Percentiles rank a stretch among this genome's conserved stretches.
phyloP scores from a whole-genome alignment of 2,329 filamentous ascomycete species.

The Paecilomyces variotii region DNA sequence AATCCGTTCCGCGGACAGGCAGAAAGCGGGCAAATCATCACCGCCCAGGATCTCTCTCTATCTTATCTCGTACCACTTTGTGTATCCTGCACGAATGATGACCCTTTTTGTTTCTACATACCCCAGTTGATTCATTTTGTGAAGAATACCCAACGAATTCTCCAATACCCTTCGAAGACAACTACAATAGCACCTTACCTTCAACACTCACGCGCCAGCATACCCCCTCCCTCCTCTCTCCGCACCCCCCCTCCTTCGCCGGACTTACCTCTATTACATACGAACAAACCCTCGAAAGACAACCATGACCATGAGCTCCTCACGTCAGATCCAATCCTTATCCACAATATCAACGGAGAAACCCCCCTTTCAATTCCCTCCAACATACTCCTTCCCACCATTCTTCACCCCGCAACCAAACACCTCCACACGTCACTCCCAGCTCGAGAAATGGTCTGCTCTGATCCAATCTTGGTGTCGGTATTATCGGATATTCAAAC shows the following conservation, averaged over 20 bases:
- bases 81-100: neutral
- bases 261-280: neutral
- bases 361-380: constrained; percentile 31
- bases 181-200: neutral
- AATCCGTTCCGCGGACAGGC: neutral
- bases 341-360: constrained; percentile 8
- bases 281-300: neutral
- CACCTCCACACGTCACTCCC: constrained; percentile 34
- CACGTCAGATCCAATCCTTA: neutral
- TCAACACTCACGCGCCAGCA: neutral
- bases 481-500: constrained; percentile 65
- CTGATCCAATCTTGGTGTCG: constrained; percentile 79
- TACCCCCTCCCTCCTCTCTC: neutral
- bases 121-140: neutral
- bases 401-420: constrained; percentile 44
- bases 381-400: constrained; percentile 45
- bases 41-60: neutral
- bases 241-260: no score
- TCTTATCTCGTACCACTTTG: neutral
- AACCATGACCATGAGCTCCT: neutral
- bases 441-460: constrained; percentile 74
- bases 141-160: neutral
- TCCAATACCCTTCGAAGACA: neutral
- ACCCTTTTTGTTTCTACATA: neutral
- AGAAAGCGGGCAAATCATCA: neutral